These are phyloP conservation scores for Colletotrichum sojae DNA, from an alignment of 2,329 filamentous ascomycete genomes.

Conservation along the genomic window DNA sequence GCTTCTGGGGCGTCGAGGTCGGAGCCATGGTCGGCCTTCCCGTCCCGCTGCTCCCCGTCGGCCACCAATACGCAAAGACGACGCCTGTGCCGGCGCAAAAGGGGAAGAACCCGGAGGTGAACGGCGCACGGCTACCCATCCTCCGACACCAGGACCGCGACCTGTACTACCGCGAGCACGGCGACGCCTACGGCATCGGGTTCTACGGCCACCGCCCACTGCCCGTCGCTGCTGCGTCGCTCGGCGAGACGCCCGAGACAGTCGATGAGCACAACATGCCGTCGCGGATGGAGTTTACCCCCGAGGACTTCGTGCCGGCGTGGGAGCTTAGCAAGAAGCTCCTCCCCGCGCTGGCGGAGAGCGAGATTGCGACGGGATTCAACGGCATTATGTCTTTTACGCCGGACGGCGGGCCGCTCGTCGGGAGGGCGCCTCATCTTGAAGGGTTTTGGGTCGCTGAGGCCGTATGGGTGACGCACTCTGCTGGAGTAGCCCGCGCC, in stretches of 20 bases:
- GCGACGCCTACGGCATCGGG: slow-evolving; percentile 73
- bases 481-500: slow-evolving; percentile 73
- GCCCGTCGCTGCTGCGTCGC: slow-evolving; percentile 68
- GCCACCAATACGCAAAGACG: slow-evolving; percentile 76
- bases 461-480: slow-evolving; percentile 78
- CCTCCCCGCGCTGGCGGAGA: slow-evolving; percentile 65
- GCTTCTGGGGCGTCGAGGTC: slow-evolving; percentile 77
- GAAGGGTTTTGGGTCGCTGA: slow-evolving; percentile 76
- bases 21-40: slow-evolving; percentile 72
- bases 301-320: slow-evolving; percentile 71
- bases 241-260: slow-evolving; percentile 66
- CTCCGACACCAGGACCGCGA: slow-evolving; percentile 75
- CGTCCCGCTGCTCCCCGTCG: slow-evolving; percentile 72
- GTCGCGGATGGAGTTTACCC: slow-evolving; percentile 72
- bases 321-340: slow-evolving; percentile 70
- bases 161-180: slow-evolving; percentile 76
- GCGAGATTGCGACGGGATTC: slow-evolving; percentile 71
- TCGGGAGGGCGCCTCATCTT: slow-evolving; percentile 70
- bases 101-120: slow-evolving; percentile 53
- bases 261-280: slow-evolving; percentile 75
- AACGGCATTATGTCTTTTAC: slow-evolving; percentile 78
- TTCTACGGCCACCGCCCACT: slow-evolving; percentile 76
- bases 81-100: slow-evolving; percentile 62
- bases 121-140: slow-evolving; percentile 70
- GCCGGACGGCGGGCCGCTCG: slow-evolving; percentile 72